Base-by-base conservation (phyloP, 106 monocot genomes). In the Narthecium ossifragum region DNA sequence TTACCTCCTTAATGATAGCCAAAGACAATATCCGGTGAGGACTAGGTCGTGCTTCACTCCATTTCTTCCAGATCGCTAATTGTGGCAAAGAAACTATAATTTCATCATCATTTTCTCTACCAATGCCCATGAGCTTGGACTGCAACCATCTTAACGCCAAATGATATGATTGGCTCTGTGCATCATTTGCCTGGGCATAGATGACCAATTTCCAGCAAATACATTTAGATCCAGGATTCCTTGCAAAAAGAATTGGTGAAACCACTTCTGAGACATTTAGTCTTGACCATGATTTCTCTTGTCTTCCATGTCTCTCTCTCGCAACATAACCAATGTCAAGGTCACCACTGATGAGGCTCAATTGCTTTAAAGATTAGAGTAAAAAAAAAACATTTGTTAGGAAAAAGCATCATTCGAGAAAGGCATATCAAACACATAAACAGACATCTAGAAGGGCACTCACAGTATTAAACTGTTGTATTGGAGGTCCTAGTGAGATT, bases 171-270 rank as follows among this genome's bases (percentile, higher is more conserved):
- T 71, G 62, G 37, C 45, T 49, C 25, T 62, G 60, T 11, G 51
- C 40, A 26, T 37, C 61, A 56, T 43, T 41, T 29, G 37, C 54
- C 27, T 72, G 78, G 31, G 70, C 36, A 68, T 78, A 62, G 39
- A 87, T 30, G 48, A 82, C 60, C 51, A 88, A 60, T 56, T 99
- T 99, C 87, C 91, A 99, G 62, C 75, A 79, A 55, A 88, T 48
- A 45, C 76, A 85, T 62, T 50, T 76, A 40, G 79, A 56, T 62
- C 56, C 48, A 37, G 76, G 79, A 72, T 91, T 84, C 67, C 55
- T 84, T 62, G 63, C 55, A 8, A 52, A 56, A 33, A 99, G 71
- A 70, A 81, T 72, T 63, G 91, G 76, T 11, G 73, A 60, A 66
- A 82, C 74, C 62, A 81, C 54, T 31, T 80, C 73, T 12, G 91